Evolutionary conservation across 345 rosid species (phyloP), one percentile per base, ranked within the genome.

Genomic region (Stellera chamaejasme): DNA sequence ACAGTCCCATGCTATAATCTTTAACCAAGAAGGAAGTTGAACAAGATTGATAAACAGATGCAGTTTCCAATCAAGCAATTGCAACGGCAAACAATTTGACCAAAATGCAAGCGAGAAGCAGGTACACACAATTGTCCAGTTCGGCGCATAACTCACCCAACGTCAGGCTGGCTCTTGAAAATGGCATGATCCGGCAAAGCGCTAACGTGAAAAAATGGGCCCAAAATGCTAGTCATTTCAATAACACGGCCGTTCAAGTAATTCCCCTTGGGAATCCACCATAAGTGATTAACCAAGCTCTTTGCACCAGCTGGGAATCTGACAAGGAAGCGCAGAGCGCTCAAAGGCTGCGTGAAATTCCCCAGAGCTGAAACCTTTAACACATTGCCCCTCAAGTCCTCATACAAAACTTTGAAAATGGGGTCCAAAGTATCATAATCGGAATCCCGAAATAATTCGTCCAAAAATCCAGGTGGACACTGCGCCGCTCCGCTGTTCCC

Each of bases 211-310:
- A 93, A 85, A 69, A 89, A 93, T 23, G 99, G 97, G 3, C 97
- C 99, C 58, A 93, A 72, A 74, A 93, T 87, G 68, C 99, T 93
- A 0, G 99, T 89, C 95, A 93, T 76, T 79, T 93, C 99, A 27
- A 85, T 87, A 45, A 78, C 99, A 53, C 97, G 75, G 14, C 99
- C 99, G 56, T 89, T 89, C 83, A 85, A 68, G 66, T 87, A 93
- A 42, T 76, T 74, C 23, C 91, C 96, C 7, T 78, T 80, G 3
- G 99, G 99, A 62, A 89, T 83, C 97, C 97, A 93, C 99, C 99
- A 89, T 2, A 67, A 77, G 67, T 89, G 95, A 71, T 71, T 79
- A 54, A 93, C 97, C 61, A 93, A 77, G 14, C 96, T 65, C 76
- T 74, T 87, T 7, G 93, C 97, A 13, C 96, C 90, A 14, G 68